Base-by-base conservation (phyloP, 1,139 yeast species). In the Ogataea hybrid region DNA sequence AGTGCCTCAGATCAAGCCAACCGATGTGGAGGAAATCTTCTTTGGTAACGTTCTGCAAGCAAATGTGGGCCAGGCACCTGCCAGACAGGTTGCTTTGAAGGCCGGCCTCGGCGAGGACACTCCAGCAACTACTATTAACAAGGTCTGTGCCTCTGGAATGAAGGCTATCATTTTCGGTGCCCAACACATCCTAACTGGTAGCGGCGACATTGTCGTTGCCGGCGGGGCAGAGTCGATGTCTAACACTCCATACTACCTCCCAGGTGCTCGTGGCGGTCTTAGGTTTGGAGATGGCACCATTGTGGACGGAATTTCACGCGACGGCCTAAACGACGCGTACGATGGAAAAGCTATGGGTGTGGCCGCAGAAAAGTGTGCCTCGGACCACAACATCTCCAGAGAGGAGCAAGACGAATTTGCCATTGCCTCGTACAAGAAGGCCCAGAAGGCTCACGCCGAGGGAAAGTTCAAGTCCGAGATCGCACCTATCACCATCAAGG, bases 151-250 rank as follows among this genome's bases (percentile, higher is more conserved):
- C 32, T 85, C 96, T 15, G 97, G 97, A 54, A 75, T 90, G 81
- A 92, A 92, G 72, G 81, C 96, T 31, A 79, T 87, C 58, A 88
- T 90, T 58, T 69, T 84, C 51, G 97, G 89, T 50, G 92, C 97
- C 36, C 97, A 90, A 70, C 70, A 92, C 48, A 90, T 92, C 59
- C 68, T 85, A 61, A 78, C 95, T 54, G 97, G 97, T 42, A 75
- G 79, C 52, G 95, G 96, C 42, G 97, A 89, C 59, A 81, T 92
- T 53, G 95, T 90, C 35, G 85, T 92, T 55, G 95, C 92, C 39
- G 98, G 97, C 57, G 98, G 98, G 61, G 94, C 96, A 51, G 98
- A 92, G 71, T 84, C 96, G 48, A 92, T 92, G 98, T 75, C 96
- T 51, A 92, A 92, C 64, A 81, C 90, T 33, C 98, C 98, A 46